A percentile compares a stretch with the other conserved stretches of the same genome.
These are phyloP conservation scores for Scheffersomyces lignosus DNA, from an alignment of 805 yeast species.

Conservation along the genomic window DNA sequence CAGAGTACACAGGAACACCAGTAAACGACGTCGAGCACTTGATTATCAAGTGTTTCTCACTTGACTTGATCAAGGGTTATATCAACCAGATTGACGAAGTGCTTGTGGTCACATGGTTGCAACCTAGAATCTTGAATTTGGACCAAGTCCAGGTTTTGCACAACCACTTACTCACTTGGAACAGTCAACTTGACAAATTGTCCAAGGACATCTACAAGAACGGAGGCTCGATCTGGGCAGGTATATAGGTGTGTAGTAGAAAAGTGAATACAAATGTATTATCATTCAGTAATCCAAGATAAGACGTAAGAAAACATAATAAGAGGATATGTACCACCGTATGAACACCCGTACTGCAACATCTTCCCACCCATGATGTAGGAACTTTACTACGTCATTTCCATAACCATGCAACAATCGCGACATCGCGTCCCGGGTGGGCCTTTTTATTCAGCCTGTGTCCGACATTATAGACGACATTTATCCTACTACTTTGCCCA, in stretches of 20 bases:
- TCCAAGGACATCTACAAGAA: conserved; percentile 38
- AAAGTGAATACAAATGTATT: background rate
- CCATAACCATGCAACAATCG: too few species aligned
- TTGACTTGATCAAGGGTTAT: conserved; percentile 81
- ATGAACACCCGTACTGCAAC: too few species aligned
- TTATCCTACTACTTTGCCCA: too few species aligned
- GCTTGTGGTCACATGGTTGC: conserved; percentile 89
- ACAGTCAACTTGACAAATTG: conserved; percentile 64
- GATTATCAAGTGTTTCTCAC: conserved; percentile 85
- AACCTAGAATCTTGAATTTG: conserved; percentile 86
- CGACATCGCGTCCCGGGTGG: too few species aligned
- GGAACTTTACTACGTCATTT: too few species aligned
- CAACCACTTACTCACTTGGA: conserved; percentile 75
- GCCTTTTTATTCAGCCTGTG: too few species aligned
- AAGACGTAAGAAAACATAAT: too few species aligned
- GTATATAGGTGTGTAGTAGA: conserved; percentile 12
- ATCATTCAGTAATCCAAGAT: too few species aligned
- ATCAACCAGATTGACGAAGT: conserved; percentile 84
- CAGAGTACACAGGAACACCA: conserved; percentile 62
- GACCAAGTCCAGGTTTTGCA: conserved; percentile 79
- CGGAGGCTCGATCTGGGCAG: conserved; percentile 47
- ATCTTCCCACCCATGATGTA: too few species aligned
- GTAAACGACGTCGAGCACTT: conserved; percentile 83
- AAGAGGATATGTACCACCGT: too few species aligned
- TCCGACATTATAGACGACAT: too few species aligned